Evolutionary conservation across 306 rosid species (phyloP).

Genomic region (Vachellia collinsii): DNA sequence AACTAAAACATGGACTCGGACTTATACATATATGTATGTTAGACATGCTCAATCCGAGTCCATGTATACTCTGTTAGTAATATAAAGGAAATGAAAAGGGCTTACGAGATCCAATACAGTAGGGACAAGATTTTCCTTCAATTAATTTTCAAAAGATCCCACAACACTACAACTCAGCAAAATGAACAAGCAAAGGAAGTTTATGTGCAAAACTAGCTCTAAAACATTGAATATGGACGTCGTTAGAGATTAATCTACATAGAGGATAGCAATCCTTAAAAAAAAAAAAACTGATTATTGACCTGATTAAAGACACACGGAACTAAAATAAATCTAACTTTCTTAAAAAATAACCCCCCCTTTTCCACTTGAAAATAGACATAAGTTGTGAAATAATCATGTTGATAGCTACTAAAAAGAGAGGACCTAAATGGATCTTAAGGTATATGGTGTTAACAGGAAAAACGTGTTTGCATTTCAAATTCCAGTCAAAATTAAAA

Average conservation of each 20-base stretch:
- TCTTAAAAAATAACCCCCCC: no score
- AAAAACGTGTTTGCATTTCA: background rate
- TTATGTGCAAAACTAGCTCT: background rate
- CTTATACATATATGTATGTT: background rate
- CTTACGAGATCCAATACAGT: background rate
- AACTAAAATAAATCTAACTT: no score
- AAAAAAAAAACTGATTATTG: no score
- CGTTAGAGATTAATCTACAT: background rate
- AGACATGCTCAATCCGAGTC: no score
- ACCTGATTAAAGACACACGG: background rate
- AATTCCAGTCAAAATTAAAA: background rate
- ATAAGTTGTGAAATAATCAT: background rate
- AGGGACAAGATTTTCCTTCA: background rate
- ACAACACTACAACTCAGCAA: background rate
- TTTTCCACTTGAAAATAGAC: no score
- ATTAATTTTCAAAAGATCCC: background rate
- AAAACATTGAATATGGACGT: background rate
- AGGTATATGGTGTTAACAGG: background rate
- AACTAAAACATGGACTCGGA: background rate
- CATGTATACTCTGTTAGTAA: background rate
- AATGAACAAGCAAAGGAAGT: background rate
- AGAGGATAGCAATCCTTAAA: background rate
- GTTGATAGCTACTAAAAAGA: background rate
- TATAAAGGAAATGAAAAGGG: background rate
- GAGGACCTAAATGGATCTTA: background rate